These are phyloP conservation scores for Tuber umbilicatum DNA, from an alignment of 495 filamentous ascomycete genomes.

Conservation along the genomic window DNA sequence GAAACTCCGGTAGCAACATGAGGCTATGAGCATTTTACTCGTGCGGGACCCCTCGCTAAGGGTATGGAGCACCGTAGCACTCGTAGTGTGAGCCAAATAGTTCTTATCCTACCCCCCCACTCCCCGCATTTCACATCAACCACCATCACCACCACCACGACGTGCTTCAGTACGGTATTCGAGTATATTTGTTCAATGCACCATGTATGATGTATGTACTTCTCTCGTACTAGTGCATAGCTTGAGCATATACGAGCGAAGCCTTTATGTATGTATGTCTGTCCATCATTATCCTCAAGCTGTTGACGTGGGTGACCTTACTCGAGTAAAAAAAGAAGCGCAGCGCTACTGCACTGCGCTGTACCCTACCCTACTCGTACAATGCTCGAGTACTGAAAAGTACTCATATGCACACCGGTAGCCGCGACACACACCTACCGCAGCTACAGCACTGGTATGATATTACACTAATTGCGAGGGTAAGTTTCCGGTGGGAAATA, in stretches of 20 bases:
- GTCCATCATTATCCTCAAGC: not conserved
- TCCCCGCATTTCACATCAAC: not conserved
- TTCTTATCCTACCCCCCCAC: not conserved
- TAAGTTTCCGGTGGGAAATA: not conserved
- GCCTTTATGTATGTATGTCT: not conserved
- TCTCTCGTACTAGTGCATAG: not conserved
- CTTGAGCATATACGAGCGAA: not conserved
- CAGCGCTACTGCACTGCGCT: not conserved
- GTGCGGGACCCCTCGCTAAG: not conserved
- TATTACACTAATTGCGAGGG: not conserved
- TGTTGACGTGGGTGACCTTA: slow-evolving; percentile 3
- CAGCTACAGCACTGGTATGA: no score
- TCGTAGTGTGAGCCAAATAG: not conserved
- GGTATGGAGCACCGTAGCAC: not conserved
- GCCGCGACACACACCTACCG: not conserved
- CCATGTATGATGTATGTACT: slow-evolving; percentile 1
- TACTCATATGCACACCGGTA: not conserved
- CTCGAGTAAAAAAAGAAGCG: not conserved
- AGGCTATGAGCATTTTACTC: slow-evolving; percentile 3
- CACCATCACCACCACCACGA: not conserved
- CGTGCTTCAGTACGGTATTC: not conserved
- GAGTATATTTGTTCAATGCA: not conserved
- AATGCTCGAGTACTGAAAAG: not conserved
- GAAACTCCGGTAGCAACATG: not conserved
- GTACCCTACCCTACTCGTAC: not conserved